Evolutionary conservation across 1,139 yeast species (phyloP), one percentile per base, ranked within the genome.

Genomic region (Geotrichum siamense): DNA sequence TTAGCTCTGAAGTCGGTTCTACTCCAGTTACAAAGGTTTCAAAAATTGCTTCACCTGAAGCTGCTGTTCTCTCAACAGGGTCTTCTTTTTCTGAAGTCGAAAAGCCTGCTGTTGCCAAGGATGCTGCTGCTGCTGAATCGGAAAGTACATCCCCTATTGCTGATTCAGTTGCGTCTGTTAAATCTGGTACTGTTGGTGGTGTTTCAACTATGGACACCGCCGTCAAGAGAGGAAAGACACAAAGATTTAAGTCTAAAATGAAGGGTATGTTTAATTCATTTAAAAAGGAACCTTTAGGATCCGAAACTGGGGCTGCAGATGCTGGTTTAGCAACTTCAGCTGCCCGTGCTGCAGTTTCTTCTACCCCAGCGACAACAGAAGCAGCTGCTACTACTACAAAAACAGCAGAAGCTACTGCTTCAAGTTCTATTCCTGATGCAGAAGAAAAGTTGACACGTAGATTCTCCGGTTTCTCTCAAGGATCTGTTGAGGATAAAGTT

Each of bases 401-500:
- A 3, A n/a, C 2, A 10, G 25, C 19, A 12, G 38, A 20, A 2
- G 20, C 44, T 3, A 15, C 38, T 5, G 23, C 38, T 9, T 8
- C 27, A 5, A 15, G 10, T 9, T 27, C 38, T 26, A 32, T 35
- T 8, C 13, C 23, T 8, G 16, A 32, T 15, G 21, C 19, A 9
- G 38, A n/a, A 10, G 22, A 19, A 2, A 29, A 21, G 6, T 26
- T 41, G 13, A 35, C 43, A 10, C 30, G 48, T 2, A 45, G 48
- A 8, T 48, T 48, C 26, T 48, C 51, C 16, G 51, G 51, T 3
- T 48, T 48, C 40, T 48, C 51, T 10, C 47, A 48, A 38, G 45
- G 46, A 15, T 41, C 43, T 3, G 34, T 31, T 13, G 40, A 44
- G 21, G 44, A 35, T 10, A 6, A 20, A 22, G 37, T n/a, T n/a